Evolutionary conservation across 1,139 yeast species (phyloP).

Genomic region (Meyerozyma carpophila): DNA sequence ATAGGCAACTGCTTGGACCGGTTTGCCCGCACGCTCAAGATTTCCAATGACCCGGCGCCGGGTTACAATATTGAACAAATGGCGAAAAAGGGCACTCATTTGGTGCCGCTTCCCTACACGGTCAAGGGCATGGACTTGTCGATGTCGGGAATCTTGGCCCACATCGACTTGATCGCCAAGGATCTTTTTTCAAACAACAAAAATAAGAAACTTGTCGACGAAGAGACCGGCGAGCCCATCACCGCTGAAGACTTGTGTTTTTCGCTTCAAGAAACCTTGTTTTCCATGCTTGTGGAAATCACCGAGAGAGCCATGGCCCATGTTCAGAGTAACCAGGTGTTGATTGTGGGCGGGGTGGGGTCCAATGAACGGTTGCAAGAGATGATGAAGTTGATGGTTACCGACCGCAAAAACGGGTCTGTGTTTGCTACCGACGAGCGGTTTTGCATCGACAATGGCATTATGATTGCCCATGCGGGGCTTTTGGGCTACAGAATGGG

Average conservation of each 20-base stretch:
- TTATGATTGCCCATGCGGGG: constrained; percentile 99
- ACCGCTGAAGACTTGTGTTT: constrained; percentile 88
- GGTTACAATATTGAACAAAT: constrained; percentile 95
- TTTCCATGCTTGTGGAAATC: constrained; percentile 95
- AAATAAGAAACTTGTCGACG: constrained; percentile 33
- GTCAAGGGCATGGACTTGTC: constrained; percentile 98
- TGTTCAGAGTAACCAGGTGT: constrained; percentile 81
- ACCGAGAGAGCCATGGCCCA: constrained; percentile 99
- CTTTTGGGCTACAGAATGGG: constrained; percentile 83
- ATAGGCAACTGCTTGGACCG: constrained; percentile 95
- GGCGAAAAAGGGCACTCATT: constrained; percentile 69
- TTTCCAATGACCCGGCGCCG: constrained; percentile 93
- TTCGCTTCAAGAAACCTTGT: constrained; percentile 85
- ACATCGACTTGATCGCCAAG: constrained; percentile 73
- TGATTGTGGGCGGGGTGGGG: constrained; percentile 98
- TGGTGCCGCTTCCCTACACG: constrained; percentile 83
- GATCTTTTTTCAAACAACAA: constrained; percentile 46
- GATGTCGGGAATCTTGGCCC: constrained; percentile 91
- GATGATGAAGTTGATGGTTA: constrained; percentile 94
- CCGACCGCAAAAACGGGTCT: constrained; percentile 73
- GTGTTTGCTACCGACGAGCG: constrained; percentile 94
- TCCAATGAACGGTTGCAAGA: constrained; percentile 86
- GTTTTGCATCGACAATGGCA: constrained; percentile 95
- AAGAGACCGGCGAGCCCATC: constrained; percentile 51
- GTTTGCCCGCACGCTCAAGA: constrained; percentile 84